Base-by-base conservation (phyloP, 106 monocot species). In the Dioscorea zingiberensis region DNA sequence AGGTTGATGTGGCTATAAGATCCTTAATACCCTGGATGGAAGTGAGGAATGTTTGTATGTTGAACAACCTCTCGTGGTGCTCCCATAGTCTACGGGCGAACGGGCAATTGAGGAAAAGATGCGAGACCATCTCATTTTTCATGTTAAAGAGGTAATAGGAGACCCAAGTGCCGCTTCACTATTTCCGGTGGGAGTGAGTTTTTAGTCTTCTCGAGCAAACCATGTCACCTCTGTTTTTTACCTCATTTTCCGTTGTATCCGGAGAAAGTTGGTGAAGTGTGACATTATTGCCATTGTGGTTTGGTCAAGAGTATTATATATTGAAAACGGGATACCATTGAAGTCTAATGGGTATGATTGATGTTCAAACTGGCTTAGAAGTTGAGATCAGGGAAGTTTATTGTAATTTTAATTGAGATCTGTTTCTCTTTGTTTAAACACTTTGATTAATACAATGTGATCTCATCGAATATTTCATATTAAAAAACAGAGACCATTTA, bases 351-450 rank as follows among this genome's bases (percentile, higher is more conserved):
- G 91, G 91, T 1, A 62, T 18, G 21, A 58, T 87, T 22, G 84
- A 68, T 7, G 81, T 87, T 46, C 26, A 60, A 25, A 87, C 76
- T 0, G 74, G 84, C 3, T 18, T 29, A 7, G 16, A 74, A 16
- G 87, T 87, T 13, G 87, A 87, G 71, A 71, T 92, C 23, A 65
- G 87, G 66, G 60, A 64, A 26, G 76, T 71, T 24, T 93, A 85
- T 57, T 85, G 87, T 0, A 3, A 62, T 27, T 88, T 93, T 60
- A 85, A 88, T 54, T 88, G 29, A 70, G 13, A 1, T 51, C n/a
- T 8, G n/a, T 17, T 54, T 8, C 7, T 19, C 57, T 29, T 56
- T 56, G n/a, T n/a, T n/a, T n/a, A n/a, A n/a, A n/a, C n/a, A n/a
- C 56, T 56, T 2, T 19, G 23, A 24, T 4, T 56, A 21, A 21